Base-by-base conservation (phyloP, 768 basidiomycete species). In the Mycena metata region DNA sequence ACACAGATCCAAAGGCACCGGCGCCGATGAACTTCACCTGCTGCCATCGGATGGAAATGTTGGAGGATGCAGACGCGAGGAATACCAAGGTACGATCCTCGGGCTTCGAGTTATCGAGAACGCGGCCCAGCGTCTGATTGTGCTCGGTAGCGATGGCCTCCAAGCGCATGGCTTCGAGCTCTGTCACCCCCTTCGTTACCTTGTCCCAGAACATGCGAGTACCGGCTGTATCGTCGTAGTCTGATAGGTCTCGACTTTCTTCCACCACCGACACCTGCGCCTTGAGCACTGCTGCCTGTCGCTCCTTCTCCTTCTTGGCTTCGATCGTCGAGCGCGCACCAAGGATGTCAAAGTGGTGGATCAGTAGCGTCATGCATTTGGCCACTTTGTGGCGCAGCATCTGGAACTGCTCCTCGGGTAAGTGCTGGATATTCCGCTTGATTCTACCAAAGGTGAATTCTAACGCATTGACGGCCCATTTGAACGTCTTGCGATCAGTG, bases 1-100 rank as follows among this genome's bases (percentile, higher is more conserved):
- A 99, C n/a, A 99, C 98, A n/a, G 95, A 97, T 23, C 98, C 98
- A 79, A 98, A 98, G 11, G 98, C 96, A 17, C 98, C 98, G n/a
- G 96, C 91, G 57, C 97, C 98, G 73, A 99, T 98, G 82, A 98
- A 98, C 65, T 93, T 90, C 16, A 97, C 96, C 81, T 99, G 98
- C 78, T 98, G 97, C 98, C 98, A 99, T 45, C 94, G 90, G 68
- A 99, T 91, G 3, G 96, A 94, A 69, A 98, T 95, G 73, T 97
- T 98, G 30, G 96, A 96, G 45, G 91, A 91, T n/a, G 95, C 95
- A 2, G 96, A 96, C 0, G 98, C 98, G 45, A 99, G 87, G 84
- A 96, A 97, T 8, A 96, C 91, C 51, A 98, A 84, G 0, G 97
- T 96, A 51, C 95, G 89, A 77, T 99, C 97, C 79, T 99, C 98